Evolutionary conservation across 768 basidiomycete genomes (phyloP), one percentile per base, ranked within the genome.

Genomic region (Collybia sp.): DNA sequence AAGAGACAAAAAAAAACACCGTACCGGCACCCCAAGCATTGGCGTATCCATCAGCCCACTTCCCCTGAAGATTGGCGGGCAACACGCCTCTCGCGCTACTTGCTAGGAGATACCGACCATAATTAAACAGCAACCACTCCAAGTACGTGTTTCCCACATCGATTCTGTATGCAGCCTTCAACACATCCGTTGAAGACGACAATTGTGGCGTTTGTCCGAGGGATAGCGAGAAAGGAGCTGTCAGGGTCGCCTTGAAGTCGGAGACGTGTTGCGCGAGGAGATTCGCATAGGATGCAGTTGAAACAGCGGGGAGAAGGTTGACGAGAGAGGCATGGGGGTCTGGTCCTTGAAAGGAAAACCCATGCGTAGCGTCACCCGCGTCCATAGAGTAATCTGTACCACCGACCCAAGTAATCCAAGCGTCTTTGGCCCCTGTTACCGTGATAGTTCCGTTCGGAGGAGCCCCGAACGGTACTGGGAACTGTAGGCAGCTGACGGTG

Each of bases 71-170:
- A 59, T 88, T 88, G 6, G 84, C 76, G 0, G 86, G 86, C 16
- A 89, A 66, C 2, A 52, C 51, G 1, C 87, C 83, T 50, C 84
- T 68, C 8, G 80, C 76, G 52, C 83, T 84, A 48, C 75, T 73
- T 19, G 71, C 67, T 16, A 88, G 67, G 55, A 88, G 55, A 53
- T 88, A 88, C 42, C 86, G 67, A 16, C 84, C 86, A 53, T 72
- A 82, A 57, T 88, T 86, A 63, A 88, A 88, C 50, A 80, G 47
- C 32, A 89, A 41, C 84, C 83, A 87, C 58, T 89, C 86, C 18
- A 89, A 52, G 56, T 88, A 88, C 30, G 73, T 55, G 50, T 87
- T 77, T 5, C 82, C 83, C 6, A 62, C 59, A 19, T 79, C 74
- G 11, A 71, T 67, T 43, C 68, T 55, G 55, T 89, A 89, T 41